Base-by-base conservation (phyloP, 805 yeast genomes). In the Saturnispora saitoi region DNA sequence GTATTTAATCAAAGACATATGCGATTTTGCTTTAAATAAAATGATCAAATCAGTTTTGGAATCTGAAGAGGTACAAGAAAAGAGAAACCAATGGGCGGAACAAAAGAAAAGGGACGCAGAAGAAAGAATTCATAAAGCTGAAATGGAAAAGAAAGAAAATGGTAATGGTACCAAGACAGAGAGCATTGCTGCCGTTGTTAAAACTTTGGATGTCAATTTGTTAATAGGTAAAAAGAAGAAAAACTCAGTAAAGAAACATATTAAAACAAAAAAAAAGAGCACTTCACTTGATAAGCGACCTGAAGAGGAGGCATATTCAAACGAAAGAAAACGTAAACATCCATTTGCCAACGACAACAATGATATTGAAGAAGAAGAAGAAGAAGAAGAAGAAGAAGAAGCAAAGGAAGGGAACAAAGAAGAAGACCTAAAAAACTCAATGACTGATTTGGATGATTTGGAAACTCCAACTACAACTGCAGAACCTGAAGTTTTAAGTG, bases 11-110 rank as follows among this genome's bases (percentile, higher is more conserved):
- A 82, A 83, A 51, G 95, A 88, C 64, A 76, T 88, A 22, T 71
- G 85, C 54, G 91, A 81, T 57, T 76, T 87, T 51, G 66, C 85
- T 3, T 74, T 86, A 22, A 89, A 85, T 0, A 87, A 93, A 0
- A 70, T 73, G 1, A 76, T 88, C 15, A 69, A 84, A 47, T 81
- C 81, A 29, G 64, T 75, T 17, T 69, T 88, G 54, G 74, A 77
- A 49, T 81, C 80, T 36, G 76, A 75, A 11, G 44, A 31, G 10
- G 40, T 46, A 22, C 45, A 45, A 22, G 46, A 53, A 20, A 58
- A 57, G 45, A 55, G 54, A 26, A 48, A 49, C 26, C 54, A 56
- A 20, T 52, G 51, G 32, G 50, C 43, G 22, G 48, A 47, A 8
- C 48, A 39, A 15, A 43, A 42, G 32, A 43, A 48, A 15, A 38